Evolutionary conservation across 331 rosid species (phyloP).

Genomic region (Phaseolus coccineus): DNA sequence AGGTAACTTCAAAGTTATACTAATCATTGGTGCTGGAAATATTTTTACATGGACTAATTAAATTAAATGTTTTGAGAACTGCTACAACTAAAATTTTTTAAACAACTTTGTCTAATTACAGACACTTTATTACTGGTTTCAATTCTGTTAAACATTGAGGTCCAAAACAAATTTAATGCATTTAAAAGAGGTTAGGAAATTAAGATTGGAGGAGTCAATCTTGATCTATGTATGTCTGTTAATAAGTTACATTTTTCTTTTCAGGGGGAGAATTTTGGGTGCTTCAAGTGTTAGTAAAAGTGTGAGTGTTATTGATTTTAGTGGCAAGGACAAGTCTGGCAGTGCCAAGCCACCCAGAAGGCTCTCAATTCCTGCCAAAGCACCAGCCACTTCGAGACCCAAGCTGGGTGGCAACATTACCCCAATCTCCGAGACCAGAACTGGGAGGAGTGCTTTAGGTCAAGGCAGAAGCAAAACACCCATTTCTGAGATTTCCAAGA

Average conservation of each 20-base stretch:
- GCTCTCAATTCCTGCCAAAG: slow-evolving; percentile 73
- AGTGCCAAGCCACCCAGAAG: slow-evolving; percentile 80
- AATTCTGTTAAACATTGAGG: too few species aligned
- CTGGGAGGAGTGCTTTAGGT: slow-evolving; percentile 49
- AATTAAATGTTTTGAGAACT: too few species aligned
- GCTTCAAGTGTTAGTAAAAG: slow-evolving; percentile 74
- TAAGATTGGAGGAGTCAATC: not conserved
- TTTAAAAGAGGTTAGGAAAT: too few species aligned
- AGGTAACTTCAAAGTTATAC: too few species aligned
- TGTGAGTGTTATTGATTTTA: slow-evolving; percentile 74
- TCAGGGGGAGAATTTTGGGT: slow-evolving; percentile 53
- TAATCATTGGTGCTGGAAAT: too few species aligned
- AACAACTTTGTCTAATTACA: too few species aligned
- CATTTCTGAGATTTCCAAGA: slow-evolving; percentile 57
- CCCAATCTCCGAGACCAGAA: slow-evolving; percentile 70
- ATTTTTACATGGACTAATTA: too few species aligned
- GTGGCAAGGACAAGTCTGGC: slow-evolving; percentile 68
- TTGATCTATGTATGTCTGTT: not conserved
- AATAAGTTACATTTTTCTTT: not conserved
- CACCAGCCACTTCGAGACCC: slow-evolving; percentile 57
- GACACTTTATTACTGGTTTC: too few species aligned
- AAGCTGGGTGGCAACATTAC: slow-evolving; percentile 61
- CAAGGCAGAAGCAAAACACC: slow-evolving; percentile 71
- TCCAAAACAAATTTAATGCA: too few species aligned
- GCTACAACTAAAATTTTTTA: too few species aligned